Conservation (phyloP, 768 basidiomycete species). For the Suillus subluteus region DNA sequence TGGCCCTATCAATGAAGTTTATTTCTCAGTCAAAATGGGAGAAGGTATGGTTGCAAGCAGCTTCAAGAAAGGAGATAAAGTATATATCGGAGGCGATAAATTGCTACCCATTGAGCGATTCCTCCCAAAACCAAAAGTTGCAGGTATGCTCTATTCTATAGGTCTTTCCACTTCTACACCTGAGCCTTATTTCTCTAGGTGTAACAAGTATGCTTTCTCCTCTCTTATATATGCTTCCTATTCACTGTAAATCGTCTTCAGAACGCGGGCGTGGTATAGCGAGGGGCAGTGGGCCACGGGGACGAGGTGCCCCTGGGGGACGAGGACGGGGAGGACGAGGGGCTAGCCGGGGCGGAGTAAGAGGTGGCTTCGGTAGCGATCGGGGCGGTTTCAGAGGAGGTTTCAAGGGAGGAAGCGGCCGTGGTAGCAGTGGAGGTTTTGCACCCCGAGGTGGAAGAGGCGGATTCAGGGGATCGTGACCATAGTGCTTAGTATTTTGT, state of each 20-base stretch:
- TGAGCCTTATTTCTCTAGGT: slow-evolving; percentile 30
- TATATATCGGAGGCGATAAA: slow-evolving; percentile 97
- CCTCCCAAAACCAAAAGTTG: slow-evolving; percentile 91
- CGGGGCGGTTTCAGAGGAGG: slow-evolving; percentile 52
- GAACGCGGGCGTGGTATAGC: slow-evolving; percentile 49
- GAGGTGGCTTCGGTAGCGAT: slow-evolving; percentile 39
- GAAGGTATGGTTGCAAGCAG: slow-evolving; percentile 94
- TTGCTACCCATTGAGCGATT: slow-evolving; percentile 95
- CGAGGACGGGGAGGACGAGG: slow-evolving; percentile 45
- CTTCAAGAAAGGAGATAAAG: slow-evolving; percentile 98
- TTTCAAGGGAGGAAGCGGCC: slow-evolving; percentile 48
- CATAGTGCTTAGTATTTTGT: background rate
- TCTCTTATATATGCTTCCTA: slow-evolving; percentile 10
- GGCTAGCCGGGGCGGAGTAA: slow-evolving; percentile 38
- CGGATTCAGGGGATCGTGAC: slow-evolving; percentile 55
- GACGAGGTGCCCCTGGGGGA: slow-evolving; percentile 28
- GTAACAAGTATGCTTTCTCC: slow-evolving; percentile 16
- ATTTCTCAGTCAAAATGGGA: slow-evolving; percentile 96
- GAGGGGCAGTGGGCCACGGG: slow-evolving; percentile 26
- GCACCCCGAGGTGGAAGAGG: slow-evolving; percentile 37
- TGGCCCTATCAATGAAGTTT: slow-evolving; percentile 99
- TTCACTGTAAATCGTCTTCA: slow-evolving; percentile 39
- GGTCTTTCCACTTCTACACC: slow-evolving; percentile 8
- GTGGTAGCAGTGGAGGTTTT: slow-evolving; percentile 36
- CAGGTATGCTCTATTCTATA: slow-evolving; percentile 53